Percentiles rank a stretch among this genome's conserved stretches.
phyloP scores from a whole-genome alignment of 495 filamentous ascomycete species.

The Penicillium ochrochloron region DNA sequence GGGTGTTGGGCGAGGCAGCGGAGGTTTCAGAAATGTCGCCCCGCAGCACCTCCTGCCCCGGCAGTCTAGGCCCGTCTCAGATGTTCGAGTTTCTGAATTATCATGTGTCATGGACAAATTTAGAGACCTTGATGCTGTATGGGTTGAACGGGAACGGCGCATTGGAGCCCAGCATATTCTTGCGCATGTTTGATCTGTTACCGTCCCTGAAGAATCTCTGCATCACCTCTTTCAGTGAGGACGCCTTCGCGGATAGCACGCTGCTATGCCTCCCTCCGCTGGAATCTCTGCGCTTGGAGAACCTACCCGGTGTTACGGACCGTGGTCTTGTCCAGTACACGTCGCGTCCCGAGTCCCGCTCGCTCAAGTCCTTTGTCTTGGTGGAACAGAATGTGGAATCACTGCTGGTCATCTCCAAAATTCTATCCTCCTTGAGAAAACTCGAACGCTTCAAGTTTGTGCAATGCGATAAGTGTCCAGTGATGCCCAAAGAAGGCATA shows the following conservation, averaged over 20 bases:
- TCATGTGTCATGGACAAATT: constrained; percentile 69
- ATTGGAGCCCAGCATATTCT: constrained; percentile 67
- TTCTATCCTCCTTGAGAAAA: constrained; percentile 67
- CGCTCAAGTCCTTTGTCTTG: constrained; percentile 64
- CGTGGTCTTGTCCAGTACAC: constrained; percentile 75
- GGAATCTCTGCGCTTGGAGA: constrained; percentile 73
- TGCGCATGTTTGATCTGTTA: constrained; percentile 68
- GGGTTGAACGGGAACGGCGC: constrained; percentile 61
- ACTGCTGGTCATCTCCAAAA: constrained; percentile 71
- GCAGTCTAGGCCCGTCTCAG: constrained; percentile 62
- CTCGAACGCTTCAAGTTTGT: constrained; percentile 72
- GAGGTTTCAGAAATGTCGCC: constrained; percentile 50
- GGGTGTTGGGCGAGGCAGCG: constrained; percentile 66
- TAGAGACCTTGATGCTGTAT: constrained; percentile 78
- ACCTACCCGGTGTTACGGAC: constrained; percentile 77
- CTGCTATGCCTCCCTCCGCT: constrained; percentile 73
- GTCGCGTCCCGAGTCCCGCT: constrained; percentile 57
- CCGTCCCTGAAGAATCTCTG: constrained; percentile 74
- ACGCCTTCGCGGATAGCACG: constrained; percentile 73
- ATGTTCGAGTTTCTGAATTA: constrained; percentile 70
- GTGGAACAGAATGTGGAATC: constrained; percentile 69
- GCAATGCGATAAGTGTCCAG: constrained; percentile 64
- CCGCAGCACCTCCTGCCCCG: constrained; percentile 52
- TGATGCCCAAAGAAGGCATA: constrained; percentile 60
- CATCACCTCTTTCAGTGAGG: constrained; percentile 71